Evolutionary conservation across 2,329 filamentous ascomycete species (phyloP), one percentile per base, ranked within the genome.

Genomic region (Aspergillus cejpii): DNA sequence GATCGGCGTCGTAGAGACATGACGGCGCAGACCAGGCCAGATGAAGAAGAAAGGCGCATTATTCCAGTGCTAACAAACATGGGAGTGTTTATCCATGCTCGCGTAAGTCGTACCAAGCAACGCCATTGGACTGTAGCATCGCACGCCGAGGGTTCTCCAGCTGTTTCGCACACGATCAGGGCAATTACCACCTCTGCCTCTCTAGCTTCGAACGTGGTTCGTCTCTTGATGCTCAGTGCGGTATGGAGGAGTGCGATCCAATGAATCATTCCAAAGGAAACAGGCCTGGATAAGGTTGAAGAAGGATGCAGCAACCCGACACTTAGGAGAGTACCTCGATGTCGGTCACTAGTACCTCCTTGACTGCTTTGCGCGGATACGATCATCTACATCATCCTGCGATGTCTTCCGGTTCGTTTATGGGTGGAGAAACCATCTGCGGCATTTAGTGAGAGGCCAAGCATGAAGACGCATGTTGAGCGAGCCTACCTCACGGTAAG

Each of bases 401-500:
- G 17, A 34, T 34, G 31, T 17, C 11, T 6, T 8, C 15, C 31
- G 8, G 11, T 31, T 27, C 12, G 19, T 34, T 12, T 11, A 20
- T 33, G 7, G 14, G 7, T 31, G 19, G 19, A n/a, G 7, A 34
- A 34, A 34, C 15, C 31, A 34, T 17, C 31, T 34, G 17, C 2
- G 17, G 31, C 17, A 17, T n/a, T 34, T 10, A 34, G 31, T 15
- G 23, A 34, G 17, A 17, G 5, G 5, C 17, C 17, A 6, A 15
- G 17, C 5, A 20, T 34, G 15, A 11, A 12, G 11, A 17, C 14
- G 17, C 7, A n/a, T 11, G 19, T 19, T 5, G 12, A 5, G 23
- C 8, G 17, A 31, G 17, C 10, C 10, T 40, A 44, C 44, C 48
- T 37, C 31, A 40, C 19, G 42, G 40, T 12, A 7, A 47, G 24